Evolutionary conservation across 1,284 basidiomycete species (phyloP), one percentile per base, ranked within the genome.

Genomic region (Mycosarcoma maydis): DNA sequence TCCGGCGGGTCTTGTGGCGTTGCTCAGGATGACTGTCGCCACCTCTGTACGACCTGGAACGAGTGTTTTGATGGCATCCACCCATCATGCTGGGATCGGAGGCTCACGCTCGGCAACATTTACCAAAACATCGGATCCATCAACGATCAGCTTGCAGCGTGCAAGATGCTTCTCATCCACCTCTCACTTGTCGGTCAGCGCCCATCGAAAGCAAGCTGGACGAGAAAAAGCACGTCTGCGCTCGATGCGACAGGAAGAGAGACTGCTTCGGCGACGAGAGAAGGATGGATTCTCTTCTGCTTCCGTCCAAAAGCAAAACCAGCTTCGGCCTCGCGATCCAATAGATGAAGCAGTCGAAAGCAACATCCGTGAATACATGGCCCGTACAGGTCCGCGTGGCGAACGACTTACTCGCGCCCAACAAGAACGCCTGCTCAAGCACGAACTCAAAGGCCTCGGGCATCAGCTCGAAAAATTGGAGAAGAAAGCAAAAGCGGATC

Each of bases 361-460:
- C 19, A 60, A 17, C 23, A 62, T 69, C 9, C 66, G 55, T 14
- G 54, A 60, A 17, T 69, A 62, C 47, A 69, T 69, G 66, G 66
- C 66, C 3, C 50, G 54, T 9, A 62, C 66, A 7, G 66, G 66
- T 2, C 67, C 67, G 4, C 37, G 34, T 3, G 67, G 67, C 23
- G 61, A 70, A 40, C 52, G 61, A 13, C 60, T 71, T 26, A 71
- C 62, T 0, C 57, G 50, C 6, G 30, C 62, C 0, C 54, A 71
- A 27, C 53, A 71, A 32, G 68, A 71, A 43, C 47, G 54, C 10
- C 30, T 67, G 39, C 58, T 80, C 23, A 61, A 67, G 17, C 56
- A 61, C 11, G 77, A 80, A 32, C 61, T 80, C 13, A 55, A 44
- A 10, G 49, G 49, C 7, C 66, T 80, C 33, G 64, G 67, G 16